These are phyloP conservation scores for Aspergillus wentii DNA, from an alignment of 495 filamentous ascomycete genomes.

Conservation along the genomic window DNA sequence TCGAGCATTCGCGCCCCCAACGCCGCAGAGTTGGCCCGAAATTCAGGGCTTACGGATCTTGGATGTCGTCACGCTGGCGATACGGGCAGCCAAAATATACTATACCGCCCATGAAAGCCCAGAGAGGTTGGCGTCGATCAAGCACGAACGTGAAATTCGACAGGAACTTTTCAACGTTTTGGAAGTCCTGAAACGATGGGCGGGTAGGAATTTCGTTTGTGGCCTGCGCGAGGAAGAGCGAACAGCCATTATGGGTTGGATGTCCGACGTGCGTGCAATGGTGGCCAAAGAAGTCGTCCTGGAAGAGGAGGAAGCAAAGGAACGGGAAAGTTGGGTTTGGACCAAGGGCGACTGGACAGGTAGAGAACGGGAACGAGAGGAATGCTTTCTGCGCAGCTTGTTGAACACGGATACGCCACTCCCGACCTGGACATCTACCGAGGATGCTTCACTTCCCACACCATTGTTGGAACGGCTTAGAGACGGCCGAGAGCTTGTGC, in stretches of 20 bases:
- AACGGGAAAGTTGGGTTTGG: conserved; percentile 77
- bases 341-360: conserved; percentile 73
- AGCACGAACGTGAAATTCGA: conserved; percentile 74
- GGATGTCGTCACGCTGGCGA: conserved; percentile 88
- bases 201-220: conserved; percentile 77
- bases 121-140: conserved; percentile 77
- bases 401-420: conserved; percentile 45
- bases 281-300: conserved; percentile 67
- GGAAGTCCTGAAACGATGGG: conserved; percentile 87
- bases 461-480: conserved; percentile 68
- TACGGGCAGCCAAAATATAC: conserved; percentile 90
- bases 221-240: conserved; percentile 74
- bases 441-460: conserved; percentile 57
- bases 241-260: conserved; percentile 69
- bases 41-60: conserved; percentile 87
- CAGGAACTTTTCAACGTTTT: conserved; percentile 78
- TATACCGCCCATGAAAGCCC: conserved; percentile 84
- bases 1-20: conserved; percentile 14
- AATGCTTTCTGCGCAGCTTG: conserved; percentile 71
- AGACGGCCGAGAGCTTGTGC: conserved; percentile 76
- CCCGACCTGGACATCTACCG: conserved; percentile 65
- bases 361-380: conserved; percentile 70
- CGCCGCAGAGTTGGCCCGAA: conserved; percentile 66
- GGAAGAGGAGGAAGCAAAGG: conserved; percentile 66
- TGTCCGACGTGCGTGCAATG: conserved; percentile 67